phyloP scores from a whole-genome alignment of 192 early-diverging fungal genomes.

The Diversispora eburnea region DNA sequence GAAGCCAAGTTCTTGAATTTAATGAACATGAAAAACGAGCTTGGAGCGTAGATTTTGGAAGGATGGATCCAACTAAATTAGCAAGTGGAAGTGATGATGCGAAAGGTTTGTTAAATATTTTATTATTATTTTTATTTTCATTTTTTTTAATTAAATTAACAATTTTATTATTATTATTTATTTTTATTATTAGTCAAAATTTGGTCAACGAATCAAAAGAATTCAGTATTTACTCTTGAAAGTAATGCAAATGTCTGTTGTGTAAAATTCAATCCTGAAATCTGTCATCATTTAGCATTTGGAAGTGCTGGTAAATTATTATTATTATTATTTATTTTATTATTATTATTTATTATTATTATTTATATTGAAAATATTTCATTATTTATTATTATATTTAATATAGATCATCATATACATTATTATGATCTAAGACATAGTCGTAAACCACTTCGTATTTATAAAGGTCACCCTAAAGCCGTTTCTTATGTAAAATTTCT shows the following conservation, averaged over 20 bases:
- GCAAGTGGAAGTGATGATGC: conserved; percentile 92
- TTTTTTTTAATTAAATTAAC: background rate
- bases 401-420: conserved; percentile 88
- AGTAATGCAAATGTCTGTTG: conserved; percentile 89
- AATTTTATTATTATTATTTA: background rate
- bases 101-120: conserved; percentile 54
- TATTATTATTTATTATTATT: background rate
- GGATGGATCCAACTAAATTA: conserved; percentile 70
- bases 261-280: conserved; percentile 85
- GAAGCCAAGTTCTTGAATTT: conserved; percentile 57
- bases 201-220: conserved; percentile 74
- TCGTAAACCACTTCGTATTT: conserved; percentile 62
- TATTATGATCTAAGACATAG: conserved; percentile 86
- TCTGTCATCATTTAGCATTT: conserved; percentile 73
- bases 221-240: conserved; percentile 78
- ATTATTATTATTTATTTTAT: conserved; percentile 12
- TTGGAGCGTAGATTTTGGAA: conserved; percentile 89
- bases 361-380: background rate
- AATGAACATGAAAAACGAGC: conserved; percentile 91
- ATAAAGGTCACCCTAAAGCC: conserved; percentile 87
- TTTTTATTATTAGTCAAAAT: conserved; percentile 51
- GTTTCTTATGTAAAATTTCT: conserved; percentile 93
- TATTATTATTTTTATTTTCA: background rate
- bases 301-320: conserved; percentile 71
- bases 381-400: background rate